These are phyloP conservation scores for Aspergillaceae sp. DNA, from an alignment of 2,329 filamentous ascomycete species.

Conservation along the genomic window DNA sequence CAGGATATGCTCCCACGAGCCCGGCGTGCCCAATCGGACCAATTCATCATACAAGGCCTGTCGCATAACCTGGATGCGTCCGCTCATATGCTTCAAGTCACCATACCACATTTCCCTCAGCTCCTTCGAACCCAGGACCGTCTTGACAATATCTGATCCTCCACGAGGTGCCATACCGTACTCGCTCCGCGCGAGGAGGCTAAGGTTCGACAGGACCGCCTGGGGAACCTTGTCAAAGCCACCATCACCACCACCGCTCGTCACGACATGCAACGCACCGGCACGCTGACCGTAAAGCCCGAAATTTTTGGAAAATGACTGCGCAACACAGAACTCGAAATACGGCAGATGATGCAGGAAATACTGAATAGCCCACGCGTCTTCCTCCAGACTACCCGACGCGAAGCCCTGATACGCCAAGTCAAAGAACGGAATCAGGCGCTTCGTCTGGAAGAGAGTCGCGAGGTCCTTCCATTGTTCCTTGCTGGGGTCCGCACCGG, in stretches of 20 bases:
- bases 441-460: slow-evolving; percentile 55
- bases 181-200: slow-evolving; percentile 9
- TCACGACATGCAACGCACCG: slow-evolving; percentile 82
- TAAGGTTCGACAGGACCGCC: slow-evolving; percentile 53
- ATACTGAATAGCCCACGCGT: slow-evolving; percentile 77
- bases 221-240: slow-evolving; percentile 57
- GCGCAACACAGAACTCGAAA: slow-evolving; percentile 11
- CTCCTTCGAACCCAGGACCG: slow-evolving; percentile 4
- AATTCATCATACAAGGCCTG: slow-evolving; percentile 9
- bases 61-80: slow-evolving; percentile 10
- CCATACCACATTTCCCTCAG: slow-evolving; percentile 7
- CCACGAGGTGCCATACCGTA: slow-evolving; percentile 11
- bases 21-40: slow-evolving; percentile 7
- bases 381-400: slow-evolving; percentile 69
- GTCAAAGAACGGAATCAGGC: slow-evolving; percentile 55
- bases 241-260: slow-evolving; percentile 45
- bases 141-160: slow-evolving; percentile 12
- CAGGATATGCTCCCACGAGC: slow-evolving; percentile 12
- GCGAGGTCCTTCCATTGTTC: slow-evolving; percentile 90
- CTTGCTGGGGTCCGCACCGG: slow-evolving; percentile 80
- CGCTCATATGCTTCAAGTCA: slow-evolving; percentile 11
- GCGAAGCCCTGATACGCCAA: slow-evolving; percentile 92
- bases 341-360: slow-evolving; percentile 48
- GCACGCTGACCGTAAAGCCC: slow-evolving; percentile 90
- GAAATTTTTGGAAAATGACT: slow-evolving; percentile 30